Conservation (phyloP, 306 rosid species). For the Acacia melanoxylon region DNA sequence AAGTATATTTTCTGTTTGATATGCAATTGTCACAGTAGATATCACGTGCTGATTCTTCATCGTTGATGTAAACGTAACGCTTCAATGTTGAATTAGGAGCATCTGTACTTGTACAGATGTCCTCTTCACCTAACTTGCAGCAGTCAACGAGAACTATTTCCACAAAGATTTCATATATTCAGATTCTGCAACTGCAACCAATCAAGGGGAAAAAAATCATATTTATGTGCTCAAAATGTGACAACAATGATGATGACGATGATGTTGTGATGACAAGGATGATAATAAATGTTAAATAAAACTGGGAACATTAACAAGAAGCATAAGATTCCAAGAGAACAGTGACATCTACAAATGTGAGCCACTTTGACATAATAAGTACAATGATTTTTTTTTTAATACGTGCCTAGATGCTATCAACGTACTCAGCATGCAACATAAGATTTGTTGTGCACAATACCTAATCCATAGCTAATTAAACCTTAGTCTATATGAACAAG, state of each 20-base stretch:
- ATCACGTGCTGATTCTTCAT: slow-evolving; percentile 65
- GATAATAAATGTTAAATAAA: neutral
- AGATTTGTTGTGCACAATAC: neutral
- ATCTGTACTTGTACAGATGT: slow-evolving; percentile 4
- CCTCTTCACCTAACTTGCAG: neutral
- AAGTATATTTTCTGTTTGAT: slow-evolving; percentile 85
- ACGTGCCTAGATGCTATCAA: neutral
- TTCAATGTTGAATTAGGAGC: slow-evolving; percentile 65
- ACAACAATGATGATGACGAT: neutral
- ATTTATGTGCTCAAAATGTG: neutral
- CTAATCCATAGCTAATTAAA: neutral
- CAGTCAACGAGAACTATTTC: neutral
- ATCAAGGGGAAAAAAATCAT: neutral
- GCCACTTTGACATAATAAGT: neutral
- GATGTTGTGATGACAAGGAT: neutral
- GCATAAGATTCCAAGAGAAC: neutral
- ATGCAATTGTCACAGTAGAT: slow-evolving; percentile 79
- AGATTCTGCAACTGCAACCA: slow-evolving; percentile 8
- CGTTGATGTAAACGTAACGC: slow-evolving; percentile 83
- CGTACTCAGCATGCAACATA: neutral
- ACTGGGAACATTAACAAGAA: neutral
- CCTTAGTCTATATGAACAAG: neutral
- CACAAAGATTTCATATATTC: neutral
- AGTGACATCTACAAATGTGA: neutral
- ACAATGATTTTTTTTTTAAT: neutral